These are phyloP conservation scores for Xylaria castorea DNA, from an alignment of 495 filamentous ascomycete species.

Conservation along the genomic window DNA sequence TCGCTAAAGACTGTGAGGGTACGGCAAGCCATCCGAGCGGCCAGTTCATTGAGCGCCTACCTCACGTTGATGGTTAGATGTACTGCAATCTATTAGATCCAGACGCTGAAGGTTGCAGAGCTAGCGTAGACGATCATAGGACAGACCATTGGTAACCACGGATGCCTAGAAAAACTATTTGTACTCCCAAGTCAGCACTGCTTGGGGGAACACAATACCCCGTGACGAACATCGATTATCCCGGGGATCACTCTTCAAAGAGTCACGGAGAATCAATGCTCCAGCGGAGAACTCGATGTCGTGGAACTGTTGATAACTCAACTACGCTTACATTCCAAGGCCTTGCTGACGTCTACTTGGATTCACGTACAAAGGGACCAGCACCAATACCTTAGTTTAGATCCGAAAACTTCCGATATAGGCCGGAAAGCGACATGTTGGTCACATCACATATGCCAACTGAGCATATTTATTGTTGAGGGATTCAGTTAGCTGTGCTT, in stretches of 20 bases:
- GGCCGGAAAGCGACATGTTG: conserved; percentile 3
- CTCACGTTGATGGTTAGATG: not conserved
- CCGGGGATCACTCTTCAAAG: not conserved
- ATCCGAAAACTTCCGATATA: not conserved
- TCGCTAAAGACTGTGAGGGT: not conserved
- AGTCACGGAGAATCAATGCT: not conserved
- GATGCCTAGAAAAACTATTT: not conserved
- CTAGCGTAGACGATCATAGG: not conserved
- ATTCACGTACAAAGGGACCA: not conserved
- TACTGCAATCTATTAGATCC: not conserved
- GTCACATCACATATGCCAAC: not conserved
- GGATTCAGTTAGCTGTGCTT: not conserved
- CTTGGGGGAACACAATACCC: not conserved
- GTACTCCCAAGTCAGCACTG: not conserved
- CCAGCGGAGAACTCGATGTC: not conserved
- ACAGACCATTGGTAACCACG: not conserved
- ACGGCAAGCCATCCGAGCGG: not conserved
- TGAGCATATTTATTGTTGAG: not conserved
- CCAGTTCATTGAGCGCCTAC: not conserved
- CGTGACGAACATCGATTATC: not conserved
- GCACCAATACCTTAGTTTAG: not conserved
- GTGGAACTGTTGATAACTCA: not conserved
- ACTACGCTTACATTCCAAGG: not conserved
- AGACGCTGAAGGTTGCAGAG: not conserved
- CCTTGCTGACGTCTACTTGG: not conserved